Conservation (phyloP, 1,284 basidiomycete genomes). For the Puccinia coronata region DNA sequence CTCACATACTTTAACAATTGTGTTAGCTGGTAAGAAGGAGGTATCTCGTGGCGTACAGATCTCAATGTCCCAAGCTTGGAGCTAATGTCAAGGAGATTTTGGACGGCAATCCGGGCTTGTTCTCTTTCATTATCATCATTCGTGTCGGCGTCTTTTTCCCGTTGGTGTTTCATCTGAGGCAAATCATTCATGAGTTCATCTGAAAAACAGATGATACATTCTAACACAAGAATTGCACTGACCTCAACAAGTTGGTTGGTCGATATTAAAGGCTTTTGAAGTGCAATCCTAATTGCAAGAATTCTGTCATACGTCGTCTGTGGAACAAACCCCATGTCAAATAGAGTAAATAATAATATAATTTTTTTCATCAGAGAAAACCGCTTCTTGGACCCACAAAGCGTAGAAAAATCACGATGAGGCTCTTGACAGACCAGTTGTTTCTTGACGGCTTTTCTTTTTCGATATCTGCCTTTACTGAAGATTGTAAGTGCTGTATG, state of each 20-base stretch:
- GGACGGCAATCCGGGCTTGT: background rate
- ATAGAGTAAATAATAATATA: no score
- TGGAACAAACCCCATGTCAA: background rate
- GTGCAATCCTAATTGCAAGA: slow-evolving; percentile 79
- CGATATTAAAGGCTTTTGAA: slow-evolving; percentile 75
- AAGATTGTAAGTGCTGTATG: slow-evolving; percentile 67
- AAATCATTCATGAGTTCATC: background rate
- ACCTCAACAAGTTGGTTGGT: slow-evolving; percentile 61
- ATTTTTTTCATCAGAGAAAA: slow-evolving; percentile 13
- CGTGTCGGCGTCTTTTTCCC: no score
- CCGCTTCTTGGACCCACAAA: no score
- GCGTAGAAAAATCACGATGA: background rate
- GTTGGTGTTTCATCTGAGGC: background rate
- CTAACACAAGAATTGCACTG: background rate
- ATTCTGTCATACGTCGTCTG: slow-evolving; percentile 80
- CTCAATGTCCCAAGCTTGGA: background rate
- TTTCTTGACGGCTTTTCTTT: slow-evolving; percentile 74
- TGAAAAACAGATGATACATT: background rate
- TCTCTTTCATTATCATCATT: no score
- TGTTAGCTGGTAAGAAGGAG: background rate
- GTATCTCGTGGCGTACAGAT: background rate
- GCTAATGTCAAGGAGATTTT: slow-evolving; percentile 9
- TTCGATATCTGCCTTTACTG: slow-evolving; percentile 65
- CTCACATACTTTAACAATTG: no score
- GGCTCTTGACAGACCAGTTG: slow-evolving; percentile 69